These are phyloP conservation scores for Arachis stenosperma DNA, from an alignment of 306 rosid genomes.

Conservation along the genomic window DNA sequence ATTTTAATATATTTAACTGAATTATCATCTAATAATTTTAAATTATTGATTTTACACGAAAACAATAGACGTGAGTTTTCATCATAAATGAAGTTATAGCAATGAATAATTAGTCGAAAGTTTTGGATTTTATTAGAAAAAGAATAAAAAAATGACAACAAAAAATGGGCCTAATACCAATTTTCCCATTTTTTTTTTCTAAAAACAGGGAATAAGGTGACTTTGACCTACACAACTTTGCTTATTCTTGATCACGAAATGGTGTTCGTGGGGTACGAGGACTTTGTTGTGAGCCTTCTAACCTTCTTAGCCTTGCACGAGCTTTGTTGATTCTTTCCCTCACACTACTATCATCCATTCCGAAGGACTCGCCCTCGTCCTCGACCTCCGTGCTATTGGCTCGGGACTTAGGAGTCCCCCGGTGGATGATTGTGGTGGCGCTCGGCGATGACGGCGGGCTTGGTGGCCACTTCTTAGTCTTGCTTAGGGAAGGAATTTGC, in stretches of 20 bases:
- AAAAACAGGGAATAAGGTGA: neutral
- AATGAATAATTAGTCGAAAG: too few relatives aligned
- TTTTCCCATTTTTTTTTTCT: neutral
- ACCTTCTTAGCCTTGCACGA: conserved; percentile 47
- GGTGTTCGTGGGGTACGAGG: conserved; percentile 40
- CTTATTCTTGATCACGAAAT: neutral
- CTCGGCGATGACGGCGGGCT: conserved; percentile 53
- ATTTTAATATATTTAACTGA: too few relatives aligned
- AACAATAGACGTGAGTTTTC: too few relatives aligned
- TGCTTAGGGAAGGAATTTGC: conserved; percentile 39
- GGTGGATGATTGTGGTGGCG: neutral
- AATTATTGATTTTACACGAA: too few relatives aligned
- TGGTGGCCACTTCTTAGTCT: conserved; percentile 47
- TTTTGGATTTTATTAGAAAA: neutral
- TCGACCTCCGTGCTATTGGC: neutral
- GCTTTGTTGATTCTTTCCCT: conserved; percentile 37
- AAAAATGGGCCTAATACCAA: neutral
- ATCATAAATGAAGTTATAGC: too few relatives aligned
- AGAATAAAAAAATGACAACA: neutral
- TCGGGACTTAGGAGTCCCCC: conserved; percentile 17
- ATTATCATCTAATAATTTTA: too few relatives aligned
- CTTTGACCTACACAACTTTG: conserved; percentile 3
- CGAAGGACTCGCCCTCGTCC: neutral
- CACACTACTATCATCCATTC: conserved; percentile 13
- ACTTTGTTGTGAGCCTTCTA: conserved; percentile 32